phyloP scores from a whole-genome alignment of 176 grass and related monocot species.

The Typha latifolia region DNA sequence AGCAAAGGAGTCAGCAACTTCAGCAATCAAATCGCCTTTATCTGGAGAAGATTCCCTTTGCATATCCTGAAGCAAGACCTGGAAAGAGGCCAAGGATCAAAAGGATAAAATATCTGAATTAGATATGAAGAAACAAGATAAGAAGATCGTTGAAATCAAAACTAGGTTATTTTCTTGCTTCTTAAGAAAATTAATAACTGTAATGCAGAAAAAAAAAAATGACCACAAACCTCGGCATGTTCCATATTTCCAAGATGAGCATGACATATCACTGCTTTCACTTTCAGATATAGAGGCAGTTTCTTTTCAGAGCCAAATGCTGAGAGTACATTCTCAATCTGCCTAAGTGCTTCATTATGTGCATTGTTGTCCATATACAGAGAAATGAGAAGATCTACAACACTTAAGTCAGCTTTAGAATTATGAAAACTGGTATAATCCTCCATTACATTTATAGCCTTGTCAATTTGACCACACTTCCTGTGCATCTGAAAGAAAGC shows the following conservation, averaged over 20 bases:
- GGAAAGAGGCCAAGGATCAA: conserved; percentile 5
- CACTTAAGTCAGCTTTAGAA: conserved; percentile 27
- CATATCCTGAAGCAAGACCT: conserved; percentile 55
- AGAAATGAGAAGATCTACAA: conserved; percentile 62
- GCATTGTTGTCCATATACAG: conserved; percentile 56
- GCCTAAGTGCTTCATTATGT: conserved; percentile 52
- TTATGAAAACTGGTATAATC: conserved; percentile 34
- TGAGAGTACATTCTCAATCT: conserved; percentile 36
- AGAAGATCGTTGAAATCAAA: conserved; percentile 3
- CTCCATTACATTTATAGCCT: conserved; percentile 69
- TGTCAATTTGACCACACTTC: conserved; percentile 54
- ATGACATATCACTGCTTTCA: conserved; percentile 53
- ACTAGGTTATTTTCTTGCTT: too few species aligned
- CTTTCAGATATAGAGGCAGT: conserved; percentile 49
- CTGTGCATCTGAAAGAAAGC: conserved; percentile 68
- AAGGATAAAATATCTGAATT: not conserved
- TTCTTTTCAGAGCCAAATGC: conserved; percentile 27
- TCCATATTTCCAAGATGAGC: conserved; percentile 76
- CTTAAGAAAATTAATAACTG: not conserved
- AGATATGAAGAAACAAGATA: not conserved
- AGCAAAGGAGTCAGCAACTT: conserved; percentile 53
- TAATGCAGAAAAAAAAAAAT: not conserved
- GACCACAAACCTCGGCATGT: conserved; percentile 59
- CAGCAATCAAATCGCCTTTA: conserved; percentile 32
- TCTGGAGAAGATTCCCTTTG: conserved; percentile 46